Base-by-base conservation (phyloP, 371 early-diverging fungal genomes). In the Phascolomyces articulosus region DNA sequence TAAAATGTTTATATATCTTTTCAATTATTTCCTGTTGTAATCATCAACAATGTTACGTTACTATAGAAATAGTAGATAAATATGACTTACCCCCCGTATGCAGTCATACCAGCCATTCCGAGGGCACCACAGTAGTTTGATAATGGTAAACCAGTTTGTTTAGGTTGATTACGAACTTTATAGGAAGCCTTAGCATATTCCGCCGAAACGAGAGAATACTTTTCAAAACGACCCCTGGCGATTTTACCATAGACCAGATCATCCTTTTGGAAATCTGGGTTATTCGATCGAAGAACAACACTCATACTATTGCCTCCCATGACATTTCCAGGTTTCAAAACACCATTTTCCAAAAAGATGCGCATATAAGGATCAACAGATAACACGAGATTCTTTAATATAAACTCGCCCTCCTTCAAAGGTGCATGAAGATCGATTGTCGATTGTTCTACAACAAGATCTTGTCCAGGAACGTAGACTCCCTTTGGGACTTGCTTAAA, bases 261-360 rank as follows among this genome's bases (percentile, higher is more conserved):
- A 54, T 88, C 90, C 10, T 75, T 84, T 40, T 80, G 82, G 71
- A 80, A 87, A 28, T 81, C 73, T 24, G 74, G 60, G 58, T 82
- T 79, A 60, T 82, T 79, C 44, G 86, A 85, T 40, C 80, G 79
- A 55, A 90, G 67, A 18, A 91, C 90, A 49, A 86, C 80, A 28
- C 78, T 80, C 67, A 92, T 83, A 11, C 79, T 87, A 34, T 83
- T 78, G 28, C 85, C 88, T 40, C 66, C 71, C 78, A 91, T 71
- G 2, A 87, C 81, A 60, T 86, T 49, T 61, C 85, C 84, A 0
- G 89, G 84, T 62, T 87, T 55, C 60, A 83, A 83, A 27, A 88
- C 34, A 29, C 67, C 64, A 64, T 87, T 91, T 0, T 84, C 74
- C 91, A 93, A 90, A 55, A 85, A 78, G 20, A 86, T 86, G 62